Evolutionary conservation across 2,329 filamentous ascomycete species (phyloP).

Genomic region (Aspergillus spinulosporus): DNA sequence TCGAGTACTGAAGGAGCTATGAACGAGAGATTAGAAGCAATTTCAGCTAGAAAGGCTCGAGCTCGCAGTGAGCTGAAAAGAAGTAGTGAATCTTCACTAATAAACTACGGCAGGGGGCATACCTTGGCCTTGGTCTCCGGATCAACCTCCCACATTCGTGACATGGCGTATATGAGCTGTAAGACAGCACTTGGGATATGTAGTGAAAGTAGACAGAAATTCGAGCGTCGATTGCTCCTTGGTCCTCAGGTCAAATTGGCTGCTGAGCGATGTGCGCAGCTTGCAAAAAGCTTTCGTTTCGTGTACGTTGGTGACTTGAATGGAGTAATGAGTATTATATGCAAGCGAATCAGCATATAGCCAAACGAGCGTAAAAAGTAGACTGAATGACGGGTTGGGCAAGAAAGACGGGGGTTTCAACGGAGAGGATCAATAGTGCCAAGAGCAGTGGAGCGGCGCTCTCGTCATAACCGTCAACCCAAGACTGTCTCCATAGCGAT

Average conservation of each 20-base stretch:
- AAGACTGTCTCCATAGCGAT: background rate
- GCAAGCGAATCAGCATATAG: background rate
- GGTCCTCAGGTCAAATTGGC: background rate
- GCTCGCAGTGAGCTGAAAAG: background rate
- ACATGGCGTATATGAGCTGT: constrained; percentile 31
- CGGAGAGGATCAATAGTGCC: constrained; percentile 1
- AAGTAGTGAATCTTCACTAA: background rate
- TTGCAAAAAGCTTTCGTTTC: background rate
- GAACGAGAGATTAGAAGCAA: constrained; percentile 10
- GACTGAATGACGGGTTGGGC: constrained; percentile 4
- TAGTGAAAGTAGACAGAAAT: background rate
- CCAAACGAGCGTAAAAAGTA: constrained; percentile 5
- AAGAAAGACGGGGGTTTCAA: constrained; percentile 1
- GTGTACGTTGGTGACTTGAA: background rate
- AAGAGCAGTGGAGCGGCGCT: constrained; percentile 12
- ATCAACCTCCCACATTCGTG: constrained; percentile 98
- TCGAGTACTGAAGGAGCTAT: constrained; percentile 87
- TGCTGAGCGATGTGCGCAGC: background rate
- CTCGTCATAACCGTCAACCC: background rate
- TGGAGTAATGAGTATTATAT: background rate
- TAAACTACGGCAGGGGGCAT: constrained; percentile 25
- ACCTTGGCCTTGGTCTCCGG: constrained; percentile 96
- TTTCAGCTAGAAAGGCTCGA: constrained; percentile 15
- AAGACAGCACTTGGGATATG: background rate
- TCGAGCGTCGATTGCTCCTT: constrained; percentile 8